Evolutionary conservation across 257 asterid genomes (phyloP).

Genomic region (Solanum phureja): DNA sequence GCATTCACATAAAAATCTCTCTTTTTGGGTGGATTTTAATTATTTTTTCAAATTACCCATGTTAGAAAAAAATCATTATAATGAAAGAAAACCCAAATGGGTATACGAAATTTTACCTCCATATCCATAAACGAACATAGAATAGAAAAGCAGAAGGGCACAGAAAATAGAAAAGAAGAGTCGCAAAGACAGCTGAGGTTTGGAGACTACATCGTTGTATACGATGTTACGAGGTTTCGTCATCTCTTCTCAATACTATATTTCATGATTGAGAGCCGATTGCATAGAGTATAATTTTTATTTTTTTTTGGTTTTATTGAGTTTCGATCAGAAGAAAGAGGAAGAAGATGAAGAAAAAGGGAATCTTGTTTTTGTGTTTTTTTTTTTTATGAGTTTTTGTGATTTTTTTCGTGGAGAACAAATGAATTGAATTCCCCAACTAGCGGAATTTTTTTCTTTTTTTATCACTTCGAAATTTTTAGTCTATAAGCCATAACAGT

Average conservation of each 20-base stretch:
- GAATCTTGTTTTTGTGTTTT: background rate
- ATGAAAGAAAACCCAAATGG: background rate
- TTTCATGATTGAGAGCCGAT: background rate
- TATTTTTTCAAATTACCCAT: background rate
- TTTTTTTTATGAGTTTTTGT: background rate
- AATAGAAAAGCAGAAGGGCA: constrained; percentile 32
- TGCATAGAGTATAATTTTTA: background rate
- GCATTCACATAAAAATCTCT: background rate
- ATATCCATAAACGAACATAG: constrained; percentile 44
- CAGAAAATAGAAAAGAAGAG: constrained; percentile 56
- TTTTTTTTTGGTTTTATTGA: background rate
- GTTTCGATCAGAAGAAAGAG: background rate
- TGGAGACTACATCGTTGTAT: constrained; percentile 10
- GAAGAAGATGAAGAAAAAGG: background rate
- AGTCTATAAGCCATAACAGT: too few species aligned
- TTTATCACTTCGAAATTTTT: background rate
- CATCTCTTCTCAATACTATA: constrained; percentile 34
- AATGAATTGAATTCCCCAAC: constrained; percentile 4
- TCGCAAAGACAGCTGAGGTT: constrained; percentile 32
- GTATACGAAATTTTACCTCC: constrained; percentile 34
- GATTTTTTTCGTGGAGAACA: background rate
- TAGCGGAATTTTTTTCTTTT: background rate
- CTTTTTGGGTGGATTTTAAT: background rate
- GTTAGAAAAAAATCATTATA: background rate
- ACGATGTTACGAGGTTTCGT: constrained; percentile 24